Percentiles rank a stretch among this genome's conserved stretches.
Evolutionary conservation across 306 rosid genomes (phyloP).

Genomic region (Gillenia trifoliata): DNA sequence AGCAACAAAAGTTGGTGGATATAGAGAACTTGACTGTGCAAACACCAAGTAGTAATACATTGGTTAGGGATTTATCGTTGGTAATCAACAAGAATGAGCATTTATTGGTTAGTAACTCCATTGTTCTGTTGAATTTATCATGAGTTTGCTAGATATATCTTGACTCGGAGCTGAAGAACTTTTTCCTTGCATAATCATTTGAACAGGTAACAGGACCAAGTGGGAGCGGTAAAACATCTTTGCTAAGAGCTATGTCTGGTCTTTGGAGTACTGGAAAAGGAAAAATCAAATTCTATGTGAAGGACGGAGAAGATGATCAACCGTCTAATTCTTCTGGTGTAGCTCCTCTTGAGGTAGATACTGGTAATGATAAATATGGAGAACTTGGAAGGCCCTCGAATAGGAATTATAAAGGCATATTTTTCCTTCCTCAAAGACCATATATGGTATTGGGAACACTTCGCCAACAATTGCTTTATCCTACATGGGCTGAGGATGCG

Average conservation of each 20-base stretch:
- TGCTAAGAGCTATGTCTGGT: slow-evolving; percentile 93
- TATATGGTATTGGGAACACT: slow-evolving; percentile 97
- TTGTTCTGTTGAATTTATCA: neutral
- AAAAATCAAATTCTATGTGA: slow-evolving; percentile 55
- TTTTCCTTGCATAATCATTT: slow-evolving; percentile 15
- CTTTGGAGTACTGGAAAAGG: slow-evolving; percentile 89
- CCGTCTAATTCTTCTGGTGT: slow-evolving; percentile 33
- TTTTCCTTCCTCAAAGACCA: slow-evolving; percentile 97
- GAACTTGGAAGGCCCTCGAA: slow-evolving; percentile 33
- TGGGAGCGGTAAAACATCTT: slow-evolving; percentile 89
- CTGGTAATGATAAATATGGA: slow-evolving; percentile 16
- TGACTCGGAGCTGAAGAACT: slow-evolving; percentile 10
- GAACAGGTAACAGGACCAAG: slow-evolving; percentile 87
- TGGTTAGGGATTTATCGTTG: slow-evolving; percentile 67
- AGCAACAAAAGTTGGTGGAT: slow-evolving; percentile 48
- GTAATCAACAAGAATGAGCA: slow-evolving; percentile 56
- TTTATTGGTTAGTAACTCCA: slow-evolving; percentile 56
- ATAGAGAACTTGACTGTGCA: slow-evolving; percentile 65
- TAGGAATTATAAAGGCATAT: slow-evolving; percentile 50
- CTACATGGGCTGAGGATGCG: slow-evolving; percentile 71
- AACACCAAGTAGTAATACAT: slow-evolving; percentile 64
- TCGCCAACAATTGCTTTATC: slow-evolving; percentile 89
- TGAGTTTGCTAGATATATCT: neutral
- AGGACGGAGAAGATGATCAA: slow-evolving; percentile 37
- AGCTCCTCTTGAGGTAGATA: slow-evolving; percentile 20